Conservation (phyloP, 2,329 filamentous ascomycete genomes). For the Bipolaris bicolor region DNA sequence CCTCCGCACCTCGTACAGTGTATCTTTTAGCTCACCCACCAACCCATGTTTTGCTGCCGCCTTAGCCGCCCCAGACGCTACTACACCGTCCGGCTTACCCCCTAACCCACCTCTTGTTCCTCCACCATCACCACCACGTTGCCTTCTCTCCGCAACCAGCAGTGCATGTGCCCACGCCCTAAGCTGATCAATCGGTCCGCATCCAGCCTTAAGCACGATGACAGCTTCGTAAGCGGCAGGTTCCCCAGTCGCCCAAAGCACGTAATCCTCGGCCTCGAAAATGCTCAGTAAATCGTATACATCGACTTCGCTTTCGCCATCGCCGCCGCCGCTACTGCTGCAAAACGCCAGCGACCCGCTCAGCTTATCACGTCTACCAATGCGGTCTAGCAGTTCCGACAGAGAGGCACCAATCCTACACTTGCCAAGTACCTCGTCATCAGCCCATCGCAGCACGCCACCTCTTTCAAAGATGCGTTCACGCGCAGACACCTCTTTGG, state of each 20-base stretch:
- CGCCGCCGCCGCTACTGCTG: too few relatives aligned
- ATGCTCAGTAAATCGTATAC: conserved; percentile 57
- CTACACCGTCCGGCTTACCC: conserved; percentile 23
- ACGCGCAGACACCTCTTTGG: conserved; percentile 65
- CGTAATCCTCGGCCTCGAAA: conserved; percentile 62
- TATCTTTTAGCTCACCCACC: conserved; percentile 47
- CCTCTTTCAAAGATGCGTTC: conserved; percentile 69
- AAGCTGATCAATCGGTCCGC: conserved; percentile 58
- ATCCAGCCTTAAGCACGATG: conserved; percentile 69
- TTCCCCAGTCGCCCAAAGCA: conserved; percentile 58
- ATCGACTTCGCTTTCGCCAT: conserved; percentile 37
- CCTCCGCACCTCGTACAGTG: conserved; percentile 47
- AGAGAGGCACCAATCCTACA: conserved; percentile 62
- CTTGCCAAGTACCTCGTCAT: conserved; percentile 56
- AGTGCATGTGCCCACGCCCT: conserved; percentile 69
- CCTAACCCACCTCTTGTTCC: neutral
- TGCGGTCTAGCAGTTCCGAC: conserved; percentile 39
- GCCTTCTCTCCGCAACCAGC: conserved; percentile 49
- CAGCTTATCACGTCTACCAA: conserved; percentile 29
- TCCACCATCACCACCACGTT: conserved; percentile 5
- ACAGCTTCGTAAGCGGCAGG: conserved; percentile 52
- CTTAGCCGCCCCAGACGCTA: neutral
- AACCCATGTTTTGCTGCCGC: conserved; percentile 49
- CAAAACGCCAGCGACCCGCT: conserved; percentile 30
- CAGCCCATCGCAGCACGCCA: conserved; percentile 65